These are phyloP conservation scores for Calocybe cyanea DNA, from an alignment of 768 basidiomycete genomes.

Conservation along the genomic window DNA sequence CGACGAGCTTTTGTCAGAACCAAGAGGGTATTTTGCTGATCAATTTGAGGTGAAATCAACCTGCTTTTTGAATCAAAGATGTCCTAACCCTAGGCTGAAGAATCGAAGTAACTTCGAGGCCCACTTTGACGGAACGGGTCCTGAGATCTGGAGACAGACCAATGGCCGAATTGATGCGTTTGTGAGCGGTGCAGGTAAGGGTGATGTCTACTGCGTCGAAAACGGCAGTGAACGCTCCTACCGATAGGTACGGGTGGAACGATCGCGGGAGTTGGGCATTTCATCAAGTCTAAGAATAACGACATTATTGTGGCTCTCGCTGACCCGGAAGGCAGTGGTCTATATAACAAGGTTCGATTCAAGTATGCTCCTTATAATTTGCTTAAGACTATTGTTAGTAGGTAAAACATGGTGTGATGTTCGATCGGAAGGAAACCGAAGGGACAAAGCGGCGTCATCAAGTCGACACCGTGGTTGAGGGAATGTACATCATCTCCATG, in stretches of 20 bases:
- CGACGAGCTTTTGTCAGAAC: constrained; percentile 43
- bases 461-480: constrained; percentile 95
- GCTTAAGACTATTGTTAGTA: constrained; percentile 19
- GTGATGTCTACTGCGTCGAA: neutral
- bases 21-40: constrained; percentile 90
- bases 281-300: constrained; percentile 71
- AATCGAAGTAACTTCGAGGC: constrained; percentile 89
- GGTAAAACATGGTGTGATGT: constrained; percentile 95
- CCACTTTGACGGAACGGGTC: constrained; percentile 86
- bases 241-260: constrained; percentile 92
- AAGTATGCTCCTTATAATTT: neutral
- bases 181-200: constrained; percentile 81
- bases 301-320: constrained; percentile 69
- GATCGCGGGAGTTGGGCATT: constrained; percentile 79
- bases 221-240: neutral
- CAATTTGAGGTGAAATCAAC: constrained; percentile 70
- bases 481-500: constrained; percentile 51
- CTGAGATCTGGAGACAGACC: constrained; percentile 93
- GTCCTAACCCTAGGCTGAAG: constrained; percentile 27
- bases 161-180: constrained; percentile 81
- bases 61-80: neutral
- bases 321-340: constrained; percentile 92
- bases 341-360: constrained; percentile 80
- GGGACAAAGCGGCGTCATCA: constrained; percentile 91
- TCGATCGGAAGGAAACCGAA: constrained; percentile 86